These are phyloP conservation scores for Inga leiocalycina DNA, from an alignment of 306 rosid species.

Conservation along the genomic window DNA sequence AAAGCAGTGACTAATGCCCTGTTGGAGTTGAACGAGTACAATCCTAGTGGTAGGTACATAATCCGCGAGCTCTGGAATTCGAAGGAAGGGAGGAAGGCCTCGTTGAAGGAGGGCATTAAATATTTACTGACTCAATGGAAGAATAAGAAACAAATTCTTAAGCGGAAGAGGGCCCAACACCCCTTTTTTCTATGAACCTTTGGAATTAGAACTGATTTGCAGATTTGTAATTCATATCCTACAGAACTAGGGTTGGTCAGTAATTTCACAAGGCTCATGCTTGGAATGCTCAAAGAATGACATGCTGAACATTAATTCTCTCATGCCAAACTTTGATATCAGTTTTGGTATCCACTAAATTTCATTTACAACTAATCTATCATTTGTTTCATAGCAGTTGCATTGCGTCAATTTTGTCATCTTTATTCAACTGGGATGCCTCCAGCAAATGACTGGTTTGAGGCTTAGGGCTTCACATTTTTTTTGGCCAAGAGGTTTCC, in stretches of 20 bases:
- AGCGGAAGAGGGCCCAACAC: background rate
- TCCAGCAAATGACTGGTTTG: background rate
- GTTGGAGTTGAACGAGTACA: slow-evolving; percentile 69
- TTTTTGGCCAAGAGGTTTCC: background rate
- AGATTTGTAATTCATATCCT: background rate
- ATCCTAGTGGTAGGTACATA: slow-evolving; percentile 82
- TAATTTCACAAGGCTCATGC: background rate
- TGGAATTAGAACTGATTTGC: background rate
- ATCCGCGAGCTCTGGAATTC: slow-evolving; percentile 68
- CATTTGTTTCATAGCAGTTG: background rate
- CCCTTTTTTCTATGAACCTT: background rate
- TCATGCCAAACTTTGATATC: background rate
- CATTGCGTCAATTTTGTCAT: background rate
- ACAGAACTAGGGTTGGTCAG: background rate
- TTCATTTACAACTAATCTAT: background rate
- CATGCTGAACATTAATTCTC: background rate
- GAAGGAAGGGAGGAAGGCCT: slow-evolving; percentile 64
- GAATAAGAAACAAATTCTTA: background rate
- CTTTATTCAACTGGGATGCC: background rate
- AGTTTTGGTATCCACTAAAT: background rate
- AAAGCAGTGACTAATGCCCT: slow-evolving; percentile 59
- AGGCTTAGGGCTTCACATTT: background rate
- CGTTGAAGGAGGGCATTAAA: slow-evolving; percentile 55
- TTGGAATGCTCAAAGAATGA: background rate
- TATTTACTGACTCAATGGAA: slow-evolving; percentile 39